Conservation (phyloP, 208 protist genomes). For the Crithidia expoeki region DNA sequence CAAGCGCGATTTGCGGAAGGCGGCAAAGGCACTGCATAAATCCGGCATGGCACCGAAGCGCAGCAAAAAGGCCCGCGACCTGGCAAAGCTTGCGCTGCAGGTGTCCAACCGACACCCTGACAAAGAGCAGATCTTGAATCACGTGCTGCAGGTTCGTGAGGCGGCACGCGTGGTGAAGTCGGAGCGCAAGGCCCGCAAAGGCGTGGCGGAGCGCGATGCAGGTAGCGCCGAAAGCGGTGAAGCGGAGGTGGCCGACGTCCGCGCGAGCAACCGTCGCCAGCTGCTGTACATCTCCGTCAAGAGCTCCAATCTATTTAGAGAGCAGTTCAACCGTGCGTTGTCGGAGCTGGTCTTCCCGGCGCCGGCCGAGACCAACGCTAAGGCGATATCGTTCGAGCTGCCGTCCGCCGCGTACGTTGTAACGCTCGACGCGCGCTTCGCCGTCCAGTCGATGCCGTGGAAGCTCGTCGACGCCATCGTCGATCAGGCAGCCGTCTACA, state of each 20-base stretch:
- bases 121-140: conserved; percentile 83
- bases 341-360: conserved; percentile 70
- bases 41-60: conserved; percentile 68
- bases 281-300: conserved; percentile 67
- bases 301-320: conserved; percentile 70
- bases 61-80: conserved; percentile 75
- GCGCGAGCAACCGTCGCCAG: conserved; percentile 53
- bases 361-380: background rate
- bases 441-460: conserved; percentile 84
- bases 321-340: conserved; percentile 79
- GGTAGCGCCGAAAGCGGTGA: conserved; percentile 19
- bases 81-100: conserved; percentile 79
- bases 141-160: conserved; percentile 76
- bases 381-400: conserved; percentile 45
- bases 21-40: conserved; percentile 82
- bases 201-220: conserved; percentile 17
- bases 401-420: conserved; percentile 78
- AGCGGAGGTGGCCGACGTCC: background rate
- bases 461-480: conserved; percentile 83
- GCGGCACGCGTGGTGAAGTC: conserved; percentile 61
- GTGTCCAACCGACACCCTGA: conserved; percentile 87
- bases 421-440: conserved; percentile 81
- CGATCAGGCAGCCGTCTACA: conserved; percentile 51
- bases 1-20: conserved; percentile 86
- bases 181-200: conserved; percentile 30